These are phyloP conservation scores for Kodamaea hsintzibuensis DNA, from an alignment of 805 yeast genomes.

Conservation along the genomic window DNA sequence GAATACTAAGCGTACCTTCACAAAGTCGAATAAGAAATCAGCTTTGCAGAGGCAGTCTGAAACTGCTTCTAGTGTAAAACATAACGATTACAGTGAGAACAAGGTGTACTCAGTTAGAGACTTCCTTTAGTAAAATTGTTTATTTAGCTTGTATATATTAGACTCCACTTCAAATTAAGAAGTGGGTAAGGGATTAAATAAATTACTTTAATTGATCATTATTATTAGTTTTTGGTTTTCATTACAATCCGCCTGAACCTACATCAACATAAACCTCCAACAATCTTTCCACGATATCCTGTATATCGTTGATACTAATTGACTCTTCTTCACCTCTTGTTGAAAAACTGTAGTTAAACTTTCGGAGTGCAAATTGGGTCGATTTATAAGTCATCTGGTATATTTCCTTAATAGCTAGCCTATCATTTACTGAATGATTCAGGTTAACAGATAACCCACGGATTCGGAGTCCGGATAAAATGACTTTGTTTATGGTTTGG, in stretches of 20 bases:
- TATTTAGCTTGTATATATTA: neutral
- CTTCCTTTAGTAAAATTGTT: constrained; percentile 1
- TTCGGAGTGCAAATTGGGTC: constrained; percentile 40
- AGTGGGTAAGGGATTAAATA: neutral
- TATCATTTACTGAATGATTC: constrained; percentile 21
- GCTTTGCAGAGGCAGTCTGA: constrained; percentile 40
- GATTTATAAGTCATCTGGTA: constrained; percentile 43
- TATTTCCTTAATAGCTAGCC: constrained; percentile 38
- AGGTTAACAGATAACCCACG: constrained; percentile 35
- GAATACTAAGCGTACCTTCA: constrained; percentile 18
- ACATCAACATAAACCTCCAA: constrained; percentile 31
- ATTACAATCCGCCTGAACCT: neutral
- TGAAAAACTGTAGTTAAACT: constrained; percentile 32
- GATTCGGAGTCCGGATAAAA: constrained; percentile 43
- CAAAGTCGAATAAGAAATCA: constrained; percentile 28
- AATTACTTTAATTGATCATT: neutral
- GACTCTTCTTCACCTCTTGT: constrained; percentile 8
- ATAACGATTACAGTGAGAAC: constrained; percentile 13
- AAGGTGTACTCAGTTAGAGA: constrained; percentile 12
- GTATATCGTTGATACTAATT: constrained; percentile 28
- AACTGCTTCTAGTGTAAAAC: constrained; percentile 24
- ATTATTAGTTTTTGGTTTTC: no score
- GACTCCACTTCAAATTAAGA: neutral
- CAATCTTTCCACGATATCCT: constrained; percentile 41
- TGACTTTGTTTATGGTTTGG: constrained; percentile 33